These are phyloP conservation scores for Chlamydomonas eustigma DNA, from an alignment of 139 green algal species.

Conservation along the genomic window DNA sequence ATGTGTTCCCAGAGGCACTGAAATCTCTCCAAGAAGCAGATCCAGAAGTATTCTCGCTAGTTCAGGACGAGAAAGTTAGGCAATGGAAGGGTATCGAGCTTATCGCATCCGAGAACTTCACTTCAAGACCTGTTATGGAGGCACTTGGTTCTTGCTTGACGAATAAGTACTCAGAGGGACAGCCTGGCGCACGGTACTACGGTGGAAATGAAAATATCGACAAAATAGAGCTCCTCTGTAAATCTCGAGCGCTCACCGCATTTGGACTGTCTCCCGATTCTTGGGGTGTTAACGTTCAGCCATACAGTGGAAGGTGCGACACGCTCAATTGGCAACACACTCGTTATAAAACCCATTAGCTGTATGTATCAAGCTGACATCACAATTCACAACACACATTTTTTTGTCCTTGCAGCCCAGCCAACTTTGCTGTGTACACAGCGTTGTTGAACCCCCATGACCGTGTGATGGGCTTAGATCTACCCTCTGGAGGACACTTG, in stretches of 20 bases:
- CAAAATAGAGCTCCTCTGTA: slow-evolving; percentile 63
- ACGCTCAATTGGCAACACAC: too few species aligned
- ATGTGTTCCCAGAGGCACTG: slow-evolving; percentile 78
- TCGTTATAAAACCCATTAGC: too few species aligned
- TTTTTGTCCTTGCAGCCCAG: slow-evolving; percentile 76
- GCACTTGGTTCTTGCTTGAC: slow-evolving; percentile 91
- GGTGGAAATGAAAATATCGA: slow-evolving; percentile 96
- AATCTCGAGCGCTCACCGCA: slow-evolving; percentile 82
- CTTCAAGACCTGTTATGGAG: slow-evolving; percentile 88
- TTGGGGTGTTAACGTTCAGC: slow-evolving; percentile 97
- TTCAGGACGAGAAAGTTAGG: slow-evolving; percentile 89
- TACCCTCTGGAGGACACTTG: slow-evolving; percentile 94
- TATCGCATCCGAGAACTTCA: slow-evolving; percentile 98
- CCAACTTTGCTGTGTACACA: slow-evolving; percentile 98
- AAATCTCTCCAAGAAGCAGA: slow-evolving; percentile 74
- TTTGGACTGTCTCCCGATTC: slow-evolving; percentile 78
- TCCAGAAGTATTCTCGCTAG: slow-evolving; percentile 82
- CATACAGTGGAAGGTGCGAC: slow-evolving; percentile 85
- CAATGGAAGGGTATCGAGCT: slow-evolving; percentile 97
- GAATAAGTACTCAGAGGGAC: slow-evolving; percentile 98
- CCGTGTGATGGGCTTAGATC: slow-evolving; percentile 96
- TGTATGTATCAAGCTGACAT: too few species aligned
- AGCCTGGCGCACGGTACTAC: slow-evolving; percentile 93
- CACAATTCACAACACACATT: too few species aligned
- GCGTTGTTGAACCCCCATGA: slow-evolving; percentile 95